Evolutionary conservation across 768 basidiomycete species (phyloP).

Genomic region (Tricholoma saponaceum): DNA sequence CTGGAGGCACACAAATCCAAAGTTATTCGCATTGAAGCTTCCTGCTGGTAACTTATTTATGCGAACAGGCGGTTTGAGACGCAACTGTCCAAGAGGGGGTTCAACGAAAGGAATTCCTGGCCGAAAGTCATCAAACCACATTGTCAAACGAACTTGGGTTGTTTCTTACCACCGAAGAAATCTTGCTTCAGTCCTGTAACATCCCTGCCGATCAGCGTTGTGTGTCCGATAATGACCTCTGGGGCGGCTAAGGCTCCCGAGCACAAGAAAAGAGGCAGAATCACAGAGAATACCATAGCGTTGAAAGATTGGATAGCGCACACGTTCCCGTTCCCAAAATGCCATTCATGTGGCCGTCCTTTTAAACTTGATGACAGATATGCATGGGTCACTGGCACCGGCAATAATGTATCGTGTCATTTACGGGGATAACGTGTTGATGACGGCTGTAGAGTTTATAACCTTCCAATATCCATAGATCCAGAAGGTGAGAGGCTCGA

Average conservation of each 20-base stretch:
- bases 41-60: constrained; percentile 31
- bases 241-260: constrained; percentile 22
- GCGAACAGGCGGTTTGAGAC: constrained; percentile 42
- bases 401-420: no score
- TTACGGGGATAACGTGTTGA: no score
- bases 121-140: constrained; percentile 5
- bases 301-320: neutral
- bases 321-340: no score
- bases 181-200: constrained; percentile 32
- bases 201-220: constrained; percentile 34
- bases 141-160: neutral
- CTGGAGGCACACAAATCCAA: constrained; percentile 42
- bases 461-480: no score
- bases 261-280: neutral
- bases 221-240: constrained; percentile 33
- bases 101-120: constrained; percentile 54
- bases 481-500: no score
- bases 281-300: neutral
- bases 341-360: no score
- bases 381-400: no score
- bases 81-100: constrained; percentile 46
- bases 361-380: no score
- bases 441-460: no score
- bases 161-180: constrained; percentile 41
- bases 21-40: constrained; percentile 42